Conservation (phyloP, 495 filamentous ascomycete species). For the Apiosordaria backusii region DNA sequence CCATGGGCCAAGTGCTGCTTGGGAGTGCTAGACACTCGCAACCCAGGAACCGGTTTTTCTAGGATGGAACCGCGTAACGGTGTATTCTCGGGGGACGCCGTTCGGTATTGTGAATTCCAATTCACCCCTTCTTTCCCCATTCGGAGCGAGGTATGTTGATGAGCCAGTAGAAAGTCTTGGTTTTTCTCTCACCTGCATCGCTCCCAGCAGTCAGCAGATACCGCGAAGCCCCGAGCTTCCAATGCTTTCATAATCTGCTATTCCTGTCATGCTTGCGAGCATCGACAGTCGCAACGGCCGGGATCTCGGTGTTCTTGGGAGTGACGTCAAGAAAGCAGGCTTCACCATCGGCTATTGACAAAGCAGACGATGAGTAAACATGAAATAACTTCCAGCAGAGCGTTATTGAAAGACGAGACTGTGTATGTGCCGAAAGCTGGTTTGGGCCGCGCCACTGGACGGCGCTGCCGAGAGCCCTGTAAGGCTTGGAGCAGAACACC, state of each 20-base stretch:
- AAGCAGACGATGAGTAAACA: constrained; percentile 15
- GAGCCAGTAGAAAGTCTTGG: background rate
- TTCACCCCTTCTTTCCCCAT: background rate
- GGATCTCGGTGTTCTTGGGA: constrained; percentile 5
- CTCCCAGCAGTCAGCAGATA: background rate
- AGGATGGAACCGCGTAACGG: constrained; percentile 5
- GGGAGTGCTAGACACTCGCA: background rate
- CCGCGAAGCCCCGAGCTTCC: background rate
- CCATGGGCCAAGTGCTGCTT: background rate
- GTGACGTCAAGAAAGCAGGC: constrained; percentile 14
- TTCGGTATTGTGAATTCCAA: background rate
- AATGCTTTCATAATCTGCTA: background rate
- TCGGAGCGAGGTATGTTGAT: background rate
- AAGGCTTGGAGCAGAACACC: constrained; percentile 5
- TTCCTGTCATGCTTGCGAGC: background rate
- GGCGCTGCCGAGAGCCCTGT: constrained; percentile 10
- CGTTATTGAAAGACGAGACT: background rate
- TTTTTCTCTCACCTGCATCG: background rate
- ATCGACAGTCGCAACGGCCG: background rate
- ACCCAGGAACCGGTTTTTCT: background rate
- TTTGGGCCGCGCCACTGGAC: constrained; percentile 8
- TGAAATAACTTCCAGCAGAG: background rate
- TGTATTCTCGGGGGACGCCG: constrained; percentile 15
- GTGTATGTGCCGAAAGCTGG: background rate
- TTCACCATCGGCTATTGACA: too few relatives aligned